These are phyloP conservation scores for Barnettozyma pratensis DNA, from an alignment of 805 yeast species.

Conservation along the genomic window DNA sequence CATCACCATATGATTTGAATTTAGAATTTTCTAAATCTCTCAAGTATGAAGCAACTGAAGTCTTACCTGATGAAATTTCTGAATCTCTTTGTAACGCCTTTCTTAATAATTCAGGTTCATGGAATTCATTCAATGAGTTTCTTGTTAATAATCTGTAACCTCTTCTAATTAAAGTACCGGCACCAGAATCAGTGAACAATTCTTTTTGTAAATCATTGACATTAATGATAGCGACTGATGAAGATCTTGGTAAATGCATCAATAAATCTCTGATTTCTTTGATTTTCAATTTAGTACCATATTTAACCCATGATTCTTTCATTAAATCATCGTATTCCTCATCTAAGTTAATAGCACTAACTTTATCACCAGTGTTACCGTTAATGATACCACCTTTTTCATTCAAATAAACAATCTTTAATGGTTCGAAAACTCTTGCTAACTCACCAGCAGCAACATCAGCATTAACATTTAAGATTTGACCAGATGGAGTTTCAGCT, in stretches of 20 bases:
- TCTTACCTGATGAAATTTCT: constrained; percentile 62
- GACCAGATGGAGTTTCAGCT: constrained; percentile 97
- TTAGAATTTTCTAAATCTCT: constrained; percentile 55
- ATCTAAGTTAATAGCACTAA: constrained; percentile 86
- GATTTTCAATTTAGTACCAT: constrained; percentile 96
- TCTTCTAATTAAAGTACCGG: constrained; percentile 96
- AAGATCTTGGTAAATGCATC: constrained; percentile 91
- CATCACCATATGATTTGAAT: constrained; percentile 88
- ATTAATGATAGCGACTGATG: constrained; percentile 95
- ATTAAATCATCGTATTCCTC: constrained; percentile 90
- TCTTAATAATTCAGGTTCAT: constrained; percentile 71
- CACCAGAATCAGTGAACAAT: constrained; percentile 97
- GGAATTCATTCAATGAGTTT: constrained; percentile 62
- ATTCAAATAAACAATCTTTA: constrained; percentile 91
- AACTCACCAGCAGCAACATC: constrained; percentile 99
- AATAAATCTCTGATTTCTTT: constrained; percentile 93
- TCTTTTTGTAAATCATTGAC: constrained; percentile 95
- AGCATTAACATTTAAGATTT: constrained; percentile 94
- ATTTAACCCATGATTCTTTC: constrained; percentile 96
- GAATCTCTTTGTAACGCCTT: constrained; percentile 72
- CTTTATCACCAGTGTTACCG: constrained; percentile 86
- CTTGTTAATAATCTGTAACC: constrained; percentile 84
- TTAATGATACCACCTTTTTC: constrained; percentile 97
- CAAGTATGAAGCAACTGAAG: constrained; percentile 78
- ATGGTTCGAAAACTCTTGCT: constrained; percentile 94